Base-by-base conservation (phyloP, 331 rosid species). In the Ulmus americana region DNA sequence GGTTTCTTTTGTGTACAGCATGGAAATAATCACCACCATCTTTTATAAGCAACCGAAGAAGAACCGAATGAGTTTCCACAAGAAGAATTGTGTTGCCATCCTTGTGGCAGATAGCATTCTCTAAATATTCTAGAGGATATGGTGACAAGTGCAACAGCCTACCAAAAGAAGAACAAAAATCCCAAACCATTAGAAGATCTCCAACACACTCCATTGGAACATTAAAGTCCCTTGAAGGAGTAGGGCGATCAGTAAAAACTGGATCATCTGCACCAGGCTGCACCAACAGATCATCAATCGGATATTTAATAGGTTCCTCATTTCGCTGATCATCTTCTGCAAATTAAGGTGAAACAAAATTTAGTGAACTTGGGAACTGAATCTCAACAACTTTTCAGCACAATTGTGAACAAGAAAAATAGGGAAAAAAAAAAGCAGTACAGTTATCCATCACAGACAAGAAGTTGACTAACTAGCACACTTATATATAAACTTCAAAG, bases 101-200 rank as follows among this genome's bases (percentile, higher is more conserved):
- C 84, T 84, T 84, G 71, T 92, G 95, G 75, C 88, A 74, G 64
- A 92, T 73, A 40, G 97, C 90, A 70, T 76, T 82, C 80, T 92
- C 98, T 74, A 92, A 89, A 80, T 89, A 91, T 77, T 83, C 95
- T 44, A 89, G 73, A 76, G 95, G 79, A 81, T 83, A 89, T 42
- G 98, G 98, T 47, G 59, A 82, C 76, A 92, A 75, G 77, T 63
- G 77, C 77, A 92, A 72, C 80, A 82, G 70, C 79, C 81, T 82
- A 62, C 86, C 83, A 72, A 80, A 92, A 47, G 90, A 83, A 53
- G 78, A 77, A 74, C 88, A 84, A 79, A 92, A 83, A 76, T 92
- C 98, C 98, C 98, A 92, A 71, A 89, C 80, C 95, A 85, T 82
- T 69, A 92, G 70, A 63, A 92, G 95, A 80, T 89, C 82, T 62